Conservation (phyloP, 495 filamentous ascomycete species). For the Tuber calosporum region DNA sequence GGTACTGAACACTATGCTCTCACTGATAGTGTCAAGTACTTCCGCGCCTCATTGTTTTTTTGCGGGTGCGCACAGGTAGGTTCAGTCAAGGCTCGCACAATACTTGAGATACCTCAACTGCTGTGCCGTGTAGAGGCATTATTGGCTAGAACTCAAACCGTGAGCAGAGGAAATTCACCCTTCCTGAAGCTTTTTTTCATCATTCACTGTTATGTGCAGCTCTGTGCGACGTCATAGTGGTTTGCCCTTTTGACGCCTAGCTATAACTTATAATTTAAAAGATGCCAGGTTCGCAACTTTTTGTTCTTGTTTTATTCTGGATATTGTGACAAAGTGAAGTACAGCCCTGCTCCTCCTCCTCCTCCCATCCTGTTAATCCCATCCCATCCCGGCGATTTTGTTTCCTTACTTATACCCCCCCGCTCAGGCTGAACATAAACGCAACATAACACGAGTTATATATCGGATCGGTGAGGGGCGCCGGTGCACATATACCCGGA, state of each 20-base stretch:
- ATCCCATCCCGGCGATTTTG: neutral
- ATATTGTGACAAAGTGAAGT: neutral
- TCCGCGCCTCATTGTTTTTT: neutral
- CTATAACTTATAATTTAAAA: neutral
- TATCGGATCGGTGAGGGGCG: neutral
- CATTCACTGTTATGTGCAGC: neutral
- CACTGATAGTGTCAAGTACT: neutral
- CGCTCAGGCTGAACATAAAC: neutral
- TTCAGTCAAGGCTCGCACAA: neutral
- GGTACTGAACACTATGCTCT: no score
- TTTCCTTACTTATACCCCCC: neutral
- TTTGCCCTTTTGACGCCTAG: neutral
- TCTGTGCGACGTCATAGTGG: neutral
- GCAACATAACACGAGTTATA: neutral
- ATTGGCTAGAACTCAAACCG: neutral
- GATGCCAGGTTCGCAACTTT: neutral
- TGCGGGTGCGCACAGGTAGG: neutral
- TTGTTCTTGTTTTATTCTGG: neutral
- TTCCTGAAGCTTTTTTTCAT: neutral
- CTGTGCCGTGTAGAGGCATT: neutral
- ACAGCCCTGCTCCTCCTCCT: neutral
- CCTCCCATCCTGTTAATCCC: neutral
- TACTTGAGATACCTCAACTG: neutral
- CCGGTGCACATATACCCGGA: neutral
- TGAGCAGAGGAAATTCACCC: neutral